Base-by-base conservation (phyloP, 306 rosid genomes). In the Prunus salicina region DNA sequence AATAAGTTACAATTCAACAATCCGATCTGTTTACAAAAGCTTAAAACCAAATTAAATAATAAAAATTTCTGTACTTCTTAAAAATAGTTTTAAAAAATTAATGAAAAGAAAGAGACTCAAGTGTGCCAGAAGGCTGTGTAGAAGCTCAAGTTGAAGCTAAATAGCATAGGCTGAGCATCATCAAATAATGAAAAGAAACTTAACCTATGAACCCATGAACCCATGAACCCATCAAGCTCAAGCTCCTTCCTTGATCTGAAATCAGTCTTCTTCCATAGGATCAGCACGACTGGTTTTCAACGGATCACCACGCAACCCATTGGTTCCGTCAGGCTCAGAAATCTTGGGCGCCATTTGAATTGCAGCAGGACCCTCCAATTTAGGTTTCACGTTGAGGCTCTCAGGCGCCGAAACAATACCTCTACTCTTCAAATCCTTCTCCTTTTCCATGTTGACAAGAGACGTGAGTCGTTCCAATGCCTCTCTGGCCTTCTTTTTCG, bases 401-500 rank as follows among this genome's bases (percentile, higher is more conserved):
- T 22, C 53, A 8, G 67, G 67, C 45, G n/a, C 7, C 22, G 55
- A 68, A 68, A 6, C 53, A 20, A 20, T 4, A n/a, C 20, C 71
- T 30, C 27, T 55, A 6, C 6, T 46, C 24, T 46, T 50, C 16
- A 32, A 51, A 11, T 71, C 64, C 6, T 49, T 64, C 7, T 62
- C 79, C 15, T 83, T 76, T 73, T 88, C 86, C 69, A 16, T 52
- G 16, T 77, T 71, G 7, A 77, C 69, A 2, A 91, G 72, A 74
- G 15, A 68, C 1, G 81, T 89, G 1, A 91, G 82, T 2, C 56
- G 51, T 6, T 91, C 90, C 87, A 91, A 67, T 0, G 91, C 93
- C 47, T 88, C 89, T 27, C 46, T 73, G 8, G 95, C 97, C 69
- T 69, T 80, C 82, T 83, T 91, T 84, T 81, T 85, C 0, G 95